A percentile compares a stretch with the other conserved stretches of the same genome.
These are phyloP conservation scores for Nepenthes alata DNA, from an alignment of 179 eudicot genomes.

Conservation along the genomic window DNA sequence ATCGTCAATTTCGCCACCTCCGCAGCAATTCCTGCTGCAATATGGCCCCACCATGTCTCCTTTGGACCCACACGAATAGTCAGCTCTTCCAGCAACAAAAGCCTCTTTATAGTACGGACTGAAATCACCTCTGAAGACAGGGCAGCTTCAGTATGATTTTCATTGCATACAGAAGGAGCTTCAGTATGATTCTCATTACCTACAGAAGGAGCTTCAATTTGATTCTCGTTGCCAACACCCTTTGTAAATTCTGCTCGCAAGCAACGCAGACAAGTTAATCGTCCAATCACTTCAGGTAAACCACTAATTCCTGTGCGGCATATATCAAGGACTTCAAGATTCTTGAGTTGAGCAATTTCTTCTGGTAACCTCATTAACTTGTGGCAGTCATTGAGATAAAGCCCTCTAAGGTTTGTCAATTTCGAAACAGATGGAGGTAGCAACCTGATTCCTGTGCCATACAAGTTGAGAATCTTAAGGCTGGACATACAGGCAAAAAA, in stretches of 20 bases:
- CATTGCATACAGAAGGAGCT: constrained; percentile 2
- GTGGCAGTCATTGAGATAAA: constrained; percentile 21
- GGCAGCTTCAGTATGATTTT: not conserved
- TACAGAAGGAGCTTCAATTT: constrained; percentile 1
- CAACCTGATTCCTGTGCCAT: constrained; percentile 17
- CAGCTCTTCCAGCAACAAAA: constrained; percentile 14
- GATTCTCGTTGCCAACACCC: constrained; percentile 3
- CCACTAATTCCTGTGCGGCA: constrained; percentile 19
- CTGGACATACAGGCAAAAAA: constrained; percentile 22
- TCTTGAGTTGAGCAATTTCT: constrained; percentile 10
- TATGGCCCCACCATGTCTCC: constrained; percentile 11
- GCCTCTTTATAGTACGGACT: constrained; percentile 3
- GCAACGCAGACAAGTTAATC: constrained; percentile 15
- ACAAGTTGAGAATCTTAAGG: constrained; percentile 25
- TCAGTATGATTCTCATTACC: constrained; percentile 1
- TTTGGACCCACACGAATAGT: constrained; percentile 9
- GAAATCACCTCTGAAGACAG: not conserved
- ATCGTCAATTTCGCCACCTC: constrained; percentile 10
- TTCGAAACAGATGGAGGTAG: constrained; percentile 23
- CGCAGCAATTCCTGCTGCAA: constrained; percentile 10
- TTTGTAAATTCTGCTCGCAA: constrained; percentile 17
- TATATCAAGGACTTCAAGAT: constrained; percentile 37
- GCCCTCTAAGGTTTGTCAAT: constrained; percentile 21
- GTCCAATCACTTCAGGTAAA: constrained; percentile 16
- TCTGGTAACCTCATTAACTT: constrained; percentile 15